Evolutionary conservation across 1,284 basidiomycete species (phyloP).

Genomic region (Phellinidium pouzarii): DNA sequence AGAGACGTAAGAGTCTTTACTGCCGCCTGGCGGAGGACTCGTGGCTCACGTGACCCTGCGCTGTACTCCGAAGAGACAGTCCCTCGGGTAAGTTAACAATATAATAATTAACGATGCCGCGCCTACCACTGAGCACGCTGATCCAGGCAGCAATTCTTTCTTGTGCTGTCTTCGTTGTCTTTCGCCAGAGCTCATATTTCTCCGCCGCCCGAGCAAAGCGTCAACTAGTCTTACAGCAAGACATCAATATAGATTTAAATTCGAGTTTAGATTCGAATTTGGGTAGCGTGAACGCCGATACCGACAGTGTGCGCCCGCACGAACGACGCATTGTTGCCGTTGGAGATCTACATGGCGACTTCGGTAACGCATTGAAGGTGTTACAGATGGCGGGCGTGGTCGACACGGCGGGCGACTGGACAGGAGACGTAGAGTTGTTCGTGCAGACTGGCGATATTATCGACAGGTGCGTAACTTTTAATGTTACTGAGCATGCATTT

Average conservation of each 20-base stretch:
- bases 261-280: not conserved
- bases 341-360: conserved; percentile 78
- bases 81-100: too few species aligned
- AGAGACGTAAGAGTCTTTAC: too few species aligned
- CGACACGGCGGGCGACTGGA: conserved; percentile 67
- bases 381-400: conserved; percentile 73
- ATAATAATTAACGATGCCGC: conserved; percentile 5
- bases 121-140: conserved; percentile 3
- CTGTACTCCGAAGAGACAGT: too few species aligned
- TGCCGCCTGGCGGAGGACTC: too few species aligned
- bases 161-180: conserved; percentile 5
- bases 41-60: too few species aligned
- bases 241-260: not conserved
- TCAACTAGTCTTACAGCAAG: not conserved
- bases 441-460: conserved; percentile 95
- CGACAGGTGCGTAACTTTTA: conserved; percentile 49
- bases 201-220: not conserved
- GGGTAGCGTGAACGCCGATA: not conserved
- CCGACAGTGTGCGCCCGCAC: conserved; percentile 20
- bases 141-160: conserved; percentile 9
- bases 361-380: conserved; percentile 64
- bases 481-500: too few species aligned
- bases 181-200: not conserved
- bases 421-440: conserved; percentile 70
- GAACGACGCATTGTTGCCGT: conserved; percentile 63